Evolutionary conservation across 1,284 basidiomycete genomes (phyloP).

Genomic region (Meripilus lineatus): DNA sequence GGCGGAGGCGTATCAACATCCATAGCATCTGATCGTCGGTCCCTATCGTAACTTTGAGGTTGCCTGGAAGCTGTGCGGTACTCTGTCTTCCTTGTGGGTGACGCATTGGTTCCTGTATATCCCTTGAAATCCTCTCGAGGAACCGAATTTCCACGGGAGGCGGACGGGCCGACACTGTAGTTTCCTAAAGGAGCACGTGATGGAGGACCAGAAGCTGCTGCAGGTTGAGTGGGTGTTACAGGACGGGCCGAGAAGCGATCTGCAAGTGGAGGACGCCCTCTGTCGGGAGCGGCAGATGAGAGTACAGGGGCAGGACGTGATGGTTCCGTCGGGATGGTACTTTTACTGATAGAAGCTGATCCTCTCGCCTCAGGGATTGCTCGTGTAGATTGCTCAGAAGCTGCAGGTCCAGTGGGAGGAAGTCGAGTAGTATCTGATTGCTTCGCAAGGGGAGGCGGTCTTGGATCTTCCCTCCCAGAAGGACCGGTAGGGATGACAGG

Average conservation of each 20-base stretch:
- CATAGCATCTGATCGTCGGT: constrained; percentile 5
- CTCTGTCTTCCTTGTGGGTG: constrained; percentile 14
- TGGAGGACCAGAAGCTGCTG: constrained; percentile 10
- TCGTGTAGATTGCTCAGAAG: too few species aligned
- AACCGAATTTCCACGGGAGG: constrained; percentile 8
- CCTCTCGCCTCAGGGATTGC: background rate
- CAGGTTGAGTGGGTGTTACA: constrained; percentile 12
- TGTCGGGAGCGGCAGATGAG: constrained; percentile 16
- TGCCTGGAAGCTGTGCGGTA: too few species aligned
- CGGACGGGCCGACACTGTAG: constrained; percentile 17
- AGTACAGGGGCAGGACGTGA: constrained; percentile 13
- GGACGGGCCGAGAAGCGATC: constrained; percentile 19
- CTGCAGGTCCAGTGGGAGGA: background rate
- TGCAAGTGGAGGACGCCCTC: constrained; percentile 17
- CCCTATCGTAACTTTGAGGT: constrained; percentile 2
- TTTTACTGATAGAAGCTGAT: background rate
- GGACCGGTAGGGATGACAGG: constrained; percentile 5
- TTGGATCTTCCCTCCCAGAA: constrained; percentile 5
- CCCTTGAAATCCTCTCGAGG: constrained; percentile 19
- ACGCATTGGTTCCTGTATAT: constrained; percentile 19
- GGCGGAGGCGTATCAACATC: constrained; percentile 4
- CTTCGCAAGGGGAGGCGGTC: constrained; percentile 1
- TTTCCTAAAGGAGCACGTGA: too few species aligned
- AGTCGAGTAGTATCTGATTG: background rate
- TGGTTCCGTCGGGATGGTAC: constrained; percentile 13